Evolutionary conservation across 2,329 filamentous ascomycete genomes (phyloP), one percentile per base, ranked within the genome.

Genomic region (Nigrospora oryzae): DNA sequence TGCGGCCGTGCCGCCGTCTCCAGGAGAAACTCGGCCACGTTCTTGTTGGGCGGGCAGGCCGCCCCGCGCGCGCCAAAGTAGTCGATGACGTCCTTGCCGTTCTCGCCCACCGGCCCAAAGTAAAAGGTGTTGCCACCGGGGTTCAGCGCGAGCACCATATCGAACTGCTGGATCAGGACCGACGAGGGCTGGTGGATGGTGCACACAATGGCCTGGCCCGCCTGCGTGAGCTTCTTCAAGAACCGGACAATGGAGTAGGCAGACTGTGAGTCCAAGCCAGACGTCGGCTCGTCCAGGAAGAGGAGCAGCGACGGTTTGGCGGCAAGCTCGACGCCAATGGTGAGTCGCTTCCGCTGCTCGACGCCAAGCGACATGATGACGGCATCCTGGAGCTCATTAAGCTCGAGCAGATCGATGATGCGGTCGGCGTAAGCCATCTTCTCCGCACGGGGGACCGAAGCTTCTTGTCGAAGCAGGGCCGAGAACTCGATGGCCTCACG

Each of bases 261-360:
- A 44, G 73, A 77, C 59, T 84, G 79, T 28, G 73, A 77, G 56
- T 84, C 81, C 2, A 88, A 74, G 40, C 84, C 84, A 6, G 78
- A 83, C 0, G 84, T 88, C 0, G 84, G 84, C 61, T 88, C 84
- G 50, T 88, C 84, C 30, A 88, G 65, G 70, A 88, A 88, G 32
- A 88, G 72, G 2, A 88, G 73, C 11, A 87, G 67, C 51, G 85
- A 76, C 2, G 84, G 84, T 62, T 85, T 89, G 23, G 88, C 88
- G 10, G 86, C 86, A 11, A 94, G 73, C 58, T 94, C 88, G 8
- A 94, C 86, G 52, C 86, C 88, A 46, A 94, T 93, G 1, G 88
- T 94, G n/a, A 93, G 75, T 53, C 86, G 83, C 63, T 88, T 88
- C 53, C 80, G 75, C 61, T 86, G 79, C 61, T 86, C 83, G 8